These are phyloP conservation scores for Rosa rugosa DNA, from an alignment of 306 rosid species.

Conservation along the genomic window DNA sequence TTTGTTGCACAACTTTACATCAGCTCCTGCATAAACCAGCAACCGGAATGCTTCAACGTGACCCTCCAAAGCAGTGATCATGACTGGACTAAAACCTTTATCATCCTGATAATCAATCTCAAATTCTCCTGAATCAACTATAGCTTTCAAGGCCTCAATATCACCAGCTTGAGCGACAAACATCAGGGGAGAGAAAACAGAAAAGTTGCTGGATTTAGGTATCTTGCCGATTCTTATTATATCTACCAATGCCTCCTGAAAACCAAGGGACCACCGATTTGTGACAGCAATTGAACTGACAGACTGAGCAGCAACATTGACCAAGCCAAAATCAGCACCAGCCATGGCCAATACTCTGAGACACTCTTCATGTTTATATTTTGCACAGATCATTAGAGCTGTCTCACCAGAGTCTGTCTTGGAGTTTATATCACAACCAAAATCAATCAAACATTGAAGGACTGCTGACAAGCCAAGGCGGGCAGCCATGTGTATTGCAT, in stretches of 20 bases:
- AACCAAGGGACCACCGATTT: slow-evolving; percentile 66
- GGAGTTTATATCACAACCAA: slow-evolving; percentile 75
- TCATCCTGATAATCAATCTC: slow-evolving; percentile 73
- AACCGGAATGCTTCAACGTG: slow-evolving; percentile 72
- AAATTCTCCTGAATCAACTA: slow-evolving; percentile 52
- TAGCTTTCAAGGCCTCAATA: slow-evolving; percentile 62
- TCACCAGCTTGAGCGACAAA: slow-evolving; percentile 72
- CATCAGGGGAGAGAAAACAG: slow-evolving; percentile 59
- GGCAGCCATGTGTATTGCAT: slow-evolving; percentile 83
- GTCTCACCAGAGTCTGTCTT: slow-evolving; percentile 70
- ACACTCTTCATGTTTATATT: slow-evolving; percentile 63
- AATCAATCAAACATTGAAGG: slow-evolving; percentile 61
- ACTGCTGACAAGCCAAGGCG: slow-evolving; percentile 63
- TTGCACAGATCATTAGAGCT: slow-evolving; percentile 72
- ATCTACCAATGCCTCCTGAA: slow-evolving; percentile 53
- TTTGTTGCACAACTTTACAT: slow-evolving; percentile 67
- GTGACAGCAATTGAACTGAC: slow-evolving; percentile 62
- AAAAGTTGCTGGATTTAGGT: slow-evolving; percentile 59
- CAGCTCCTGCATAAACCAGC: slow-evolving; percentile 87
- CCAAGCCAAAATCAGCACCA: slow-evolving; percentile 84
- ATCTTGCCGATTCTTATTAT: slow-evolving; percentile 47
- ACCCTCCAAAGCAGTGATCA: slow-evolving; percentile 73
- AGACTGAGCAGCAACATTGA: slow-evolving; percentile 60
- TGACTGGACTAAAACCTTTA: slow-evolving; percentile 71
- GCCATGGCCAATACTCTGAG: slow-evolving; percentile 60